Conservation (phyloP, 768 basidiomycete species). For the Gautieria morchelliformis region DNA sequence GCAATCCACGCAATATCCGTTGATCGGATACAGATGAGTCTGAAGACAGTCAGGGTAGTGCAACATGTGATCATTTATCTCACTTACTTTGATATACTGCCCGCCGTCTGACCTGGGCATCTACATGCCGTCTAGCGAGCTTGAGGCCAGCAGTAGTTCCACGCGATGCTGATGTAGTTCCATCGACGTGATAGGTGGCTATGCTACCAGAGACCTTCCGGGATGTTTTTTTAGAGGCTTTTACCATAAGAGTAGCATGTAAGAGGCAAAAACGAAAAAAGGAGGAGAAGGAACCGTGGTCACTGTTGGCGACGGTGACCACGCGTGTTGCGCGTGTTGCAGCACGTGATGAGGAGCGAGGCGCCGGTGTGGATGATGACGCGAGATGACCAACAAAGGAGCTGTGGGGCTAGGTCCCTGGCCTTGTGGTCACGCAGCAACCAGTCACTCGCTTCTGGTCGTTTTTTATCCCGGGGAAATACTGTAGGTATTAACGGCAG, state of each 20-base stretch:
- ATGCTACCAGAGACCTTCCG: neutral
- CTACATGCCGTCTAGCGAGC: neutral
- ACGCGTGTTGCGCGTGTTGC: too few species aligned
- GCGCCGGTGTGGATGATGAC: too few species aligned
- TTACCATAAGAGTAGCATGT: neutral
- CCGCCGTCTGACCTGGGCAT: neutral
- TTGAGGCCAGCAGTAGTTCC: neutral
- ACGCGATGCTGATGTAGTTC: neutral
- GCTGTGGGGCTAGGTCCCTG: too few species aligned
- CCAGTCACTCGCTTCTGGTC: neutral
- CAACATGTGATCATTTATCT: too few species aligned
- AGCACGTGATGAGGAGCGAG: too few species aligned
- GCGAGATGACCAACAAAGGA: too few species aligned
- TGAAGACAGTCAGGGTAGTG: too few species aligned
- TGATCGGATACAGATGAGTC: neutral
- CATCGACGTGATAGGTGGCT: neutral
- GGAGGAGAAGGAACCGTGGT: too few species aligned
- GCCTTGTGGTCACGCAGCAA: neutral
- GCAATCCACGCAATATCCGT: neutral
- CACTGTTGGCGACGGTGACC: too few species aligned
- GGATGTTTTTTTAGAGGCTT: neutral
- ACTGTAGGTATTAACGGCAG: neutral
- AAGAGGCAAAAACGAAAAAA: too few species aligned
- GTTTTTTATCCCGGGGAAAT: neutral
- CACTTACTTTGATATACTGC: neutral